Base-by-base conservation (phyloP, 2,329 filamentous ascomycete genomes). In the Fusarium decemcellulare region DNA sequence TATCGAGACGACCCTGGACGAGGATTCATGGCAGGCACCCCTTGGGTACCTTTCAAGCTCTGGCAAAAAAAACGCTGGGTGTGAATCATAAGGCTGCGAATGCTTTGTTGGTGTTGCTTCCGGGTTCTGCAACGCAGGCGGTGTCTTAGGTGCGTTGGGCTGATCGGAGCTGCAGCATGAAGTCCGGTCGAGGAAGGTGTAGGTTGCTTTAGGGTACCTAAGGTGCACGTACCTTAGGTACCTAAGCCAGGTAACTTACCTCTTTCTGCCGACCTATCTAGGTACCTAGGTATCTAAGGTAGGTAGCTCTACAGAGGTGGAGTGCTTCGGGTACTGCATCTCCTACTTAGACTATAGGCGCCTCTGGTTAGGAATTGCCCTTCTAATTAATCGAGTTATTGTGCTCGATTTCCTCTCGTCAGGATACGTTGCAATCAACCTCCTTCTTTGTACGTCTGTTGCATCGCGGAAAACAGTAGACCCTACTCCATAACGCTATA, bases 91-190 rank as follows among this genome's bases (percentile, higher is more conserved):
- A 42, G 27, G 47, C 23, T 29, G 47, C 46, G 42, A 50, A 52
- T 53, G 42, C 16, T 51, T 16, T 36, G 36, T 29, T 43, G 46
- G 29, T 52, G 56, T 59, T 44, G 56, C 34, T 59, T 52, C 23
- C 46, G 30, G 23, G 46, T 59, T 34, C 44, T 18, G 48, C 18
- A 39, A 36, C 51, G 27, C 40, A 54, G 53, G 64, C 62, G 62
- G 62, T 67, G 62, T 66, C 62, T 42, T 23, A 23, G 23, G 23
- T 23, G 40, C n/a, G 55, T 64, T 66, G 56, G 44, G 63, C 46
- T 65, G 59, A 40, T 53, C 34, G 11, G 44, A 51, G 37, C 37
- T 61, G 43, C 37, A 61, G 52, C 46, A 56, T 40, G 23, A 23
- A 23, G 23, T 23, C 23, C 23, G 23, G 23, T 23, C 23, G 23